A percentile compares a stretch with the other conserved stretches of the same genome.
Conservation (phyloP, 2,329 filamentous ascomycete species). For the Truncatella angustata region DNA sequence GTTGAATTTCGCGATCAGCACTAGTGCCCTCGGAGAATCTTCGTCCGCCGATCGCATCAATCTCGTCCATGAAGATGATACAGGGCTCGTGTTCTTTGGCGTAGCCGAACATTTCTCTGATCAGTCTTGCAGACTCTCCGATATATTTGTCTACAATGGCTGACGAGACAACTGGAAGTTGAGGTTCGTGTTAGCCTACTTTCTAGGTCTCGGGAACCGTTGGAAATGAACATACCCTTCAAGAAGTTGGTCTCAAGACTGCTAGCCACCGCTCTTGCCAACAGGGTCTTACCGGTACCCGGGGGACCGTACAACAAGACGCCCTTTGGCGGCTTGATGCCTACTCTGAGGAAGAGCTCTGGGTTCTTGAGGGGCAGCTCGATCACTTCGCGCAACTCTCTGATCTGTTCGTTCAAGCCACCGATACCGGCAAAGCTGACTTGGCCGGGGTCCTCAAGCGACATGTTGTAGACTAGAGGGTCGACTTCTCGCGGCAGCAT, state of each 20-base stretch:
- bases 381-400: constrained; percentile 95
- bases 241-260: constrained; percentile 97
- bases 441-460: constrained; percentile 93
- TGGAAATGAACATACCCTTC: constrained; percentile 65
- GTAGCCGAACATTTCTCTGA: constrained; percentile 99
- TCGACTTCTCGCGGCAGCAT: constrained; percentile 99
- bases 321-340: constrained; percentile 98
- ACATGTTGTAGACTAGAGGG: constrained; percentile 99
- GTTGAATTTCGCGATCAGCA: constrained; percentile 96
- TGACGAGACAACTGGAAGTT: constrained; percentile 79
- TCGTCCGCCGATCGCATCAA: constrained; percentile 95
- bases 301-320: constrained; percentile 94
- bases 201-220: no score
- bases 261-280: constrained; percentile 93
- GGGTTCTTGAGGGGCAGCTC: constrained; percentile 98
- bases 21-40: constrained; percentile 97
- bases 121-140: constrained; percentile 93
- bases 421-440: constrained; percentile 98
- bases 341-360: constrained; percentile 92
- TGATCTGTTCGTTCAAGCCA: constrained; percentile 96
- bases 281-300: constrained; percentile 92
- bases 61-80: constrained; percentile 99
- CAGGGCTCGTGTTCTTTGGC: constrained; percentile 99
- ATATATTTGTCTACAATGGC: constrained; percentile 99
- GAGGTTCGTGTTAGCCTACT: constrained; percentile 14